Conservation (phyloP, 371 early-diverging fungal genomes). For the Gilbertella persicaria region DNA sequence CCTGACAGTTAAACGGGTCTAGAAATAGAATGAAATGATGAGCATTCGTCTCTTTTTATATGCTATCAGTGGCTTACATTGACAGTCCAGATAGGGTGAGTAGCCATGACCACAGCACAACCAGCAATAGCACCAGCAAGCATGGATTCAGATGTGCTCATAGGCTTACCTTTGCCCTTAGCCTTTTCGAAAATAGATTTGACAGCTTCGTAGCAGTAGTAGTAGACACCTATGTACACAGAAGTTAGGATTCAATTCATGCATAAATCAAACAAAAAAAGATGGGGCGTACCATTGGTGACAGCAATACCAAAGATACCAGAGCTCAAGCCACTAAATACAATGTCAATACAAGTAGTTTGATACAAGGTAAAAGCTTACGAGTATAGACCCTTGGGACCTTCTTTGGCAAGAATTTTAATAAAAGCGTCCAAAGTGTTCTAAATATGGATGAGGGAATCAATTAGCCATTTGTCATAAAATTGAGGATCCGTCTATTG, state of each 20-base stretch:
- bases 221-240: constrained; percentile 68
- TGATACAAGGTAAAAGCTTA: constrained; percentile 44
- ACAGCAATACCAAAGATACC: constrained; percentile 95
- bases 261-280: constrained; percentile 2
- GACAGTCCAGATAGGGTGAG: constrained; percentile 98
- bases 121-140: constrained; percentile 92
- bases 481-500: constrained; percentile 8
- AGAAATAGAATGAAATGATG: constrained; percentile 1
- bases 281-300: constrained; percentile 76
- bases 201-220: constrained; percentile 93
- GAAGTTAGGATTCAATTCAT: neutral
- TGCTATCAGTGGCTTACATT: constrained; percentile 83
- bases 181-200: constrained; percentile 81
- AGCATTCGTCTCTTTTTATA: too few species aligned
- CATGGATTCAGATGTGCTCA: constrained; percentile 88
- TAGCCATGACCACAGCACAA: constrained; percentile 81
- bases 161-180: constrained; percentile 51
- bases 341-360: neutral
- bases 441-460: constrained; percentile 27
- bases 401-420: constrained; percentile 90
- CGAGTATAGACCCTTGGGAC: constrained; percentile 88
- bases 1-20: constrained; percentile 70
- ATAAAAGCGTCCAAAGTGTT: constrained; percentile 76
- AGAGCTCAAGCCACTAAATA: constrained; percentile 85
- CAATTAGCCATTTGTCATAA: neutral